Evolutionary conservation across 495 filamentous ascomycete genomes (phyloP).

Genomic region (Arthonia radiata): DNA sequence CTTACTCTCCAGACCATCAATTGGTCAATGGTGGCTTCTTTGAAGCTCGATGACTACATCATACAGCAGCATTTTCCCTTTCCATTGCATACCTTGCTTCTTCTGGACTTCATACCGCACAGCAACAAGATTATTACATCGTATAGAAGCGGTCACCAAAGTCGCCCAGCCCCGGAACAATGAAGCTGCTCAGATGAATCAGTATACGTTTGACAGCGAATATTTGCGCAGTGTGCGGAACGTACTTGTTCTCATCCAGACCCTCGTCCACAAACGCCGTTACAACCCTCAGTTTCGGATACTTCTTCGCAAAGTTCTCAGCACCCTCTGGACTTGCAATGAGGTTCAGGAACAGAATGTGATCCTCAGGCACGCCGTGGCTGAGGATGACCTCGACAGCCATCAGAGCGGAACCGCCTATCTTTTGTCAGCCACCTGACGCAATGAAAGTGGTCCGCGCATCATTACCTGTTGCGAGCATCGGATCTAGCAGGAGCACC

Average conservation of each 20-base stretch:
- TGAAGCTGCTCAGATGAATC: conserved; percentile 79
- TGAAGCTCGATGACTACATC: too few relatives aligned
- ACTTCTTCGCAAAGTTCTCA: conserved; percentile 66
- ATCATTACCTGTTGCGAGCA: conserved; percentile 80
- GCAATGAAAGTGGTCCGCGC: conserved; percentile 2
- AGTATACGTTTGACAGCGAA: too few relatives aligned
- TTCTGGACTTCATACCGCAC: too few relatives aligned
- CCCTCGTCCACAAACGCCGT: conserved; percentile 95
- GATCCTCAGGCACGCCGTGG: conserved; percentile 78
- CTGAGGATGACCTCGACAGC: conserved; percentile 78
- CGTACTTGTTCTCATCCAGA: conserved; percentile 88
- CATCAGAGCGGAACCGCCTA: conserved; percentile 88
- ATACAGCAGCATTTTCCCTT: too few relatives aligned
- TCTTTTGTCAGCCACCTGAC: conserved; percentile 1
- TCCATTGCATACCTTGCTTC: too few relatives aligned
- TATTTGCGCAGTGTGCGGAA: conserved; percentile 2
- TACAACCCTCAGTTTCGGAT: conserved; percentile 78
- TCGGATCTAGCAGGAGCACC: conserved; percentile 89
- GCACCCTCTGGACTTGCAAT: conserved; percentile 90
- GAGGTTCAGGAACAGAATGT: conserved; percentile 84
- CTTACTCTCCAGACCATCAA: too few relatives aligned
- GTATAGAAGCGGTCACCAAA: conserved; percentile 97
- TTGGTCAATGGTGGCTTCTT: too few relatives aligned
- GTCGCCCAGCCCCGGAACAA: conserved; percentile 83
- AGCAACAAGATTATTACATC: conserved; percentile 22